Base-by-base conservation (phyloP, 805 yeast species). In the Kodamaea jinghongensis region DNA sequence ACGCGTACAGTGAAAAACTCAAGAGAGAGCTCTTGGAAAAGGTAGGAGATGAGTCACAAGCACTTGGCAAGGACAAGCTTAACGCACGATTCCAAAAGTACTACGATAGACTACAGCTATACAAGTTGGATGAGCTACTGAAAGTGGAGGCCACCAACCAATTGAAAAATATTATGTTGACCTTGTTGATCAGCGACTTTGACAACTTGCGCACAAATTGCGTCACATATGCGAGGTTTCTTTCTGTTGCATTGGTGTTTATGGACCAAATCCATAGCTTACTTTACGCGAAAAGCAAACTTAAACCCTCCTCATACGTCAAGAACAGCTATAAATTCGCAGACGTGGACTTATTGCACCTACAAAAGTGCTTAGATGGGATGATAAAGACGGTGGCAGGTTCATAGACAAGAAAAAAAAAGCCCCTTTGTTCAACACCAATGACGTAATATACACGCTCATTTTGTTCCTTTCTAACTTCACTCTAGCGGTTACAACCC, bases 111-210 rank as follows among this genome's bases (percentile, higher is more conserved):
- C 48, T 64, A 12, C 54, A 58, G 30, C 50, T 66, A 17, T 38
- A 39, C 10, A 50, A 60, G 37, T 51, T 66, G n/a, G 72, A 67
- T 44, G 28, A 38, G 2, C 45, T 65, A 36, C 42, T 56, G 16
- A 53, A 47, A 36, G 44, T 46, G 7, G 64, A 65, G 45, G 47
- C 62, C 51, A 45, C 55, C 17, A 63, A 61, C 42, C 30, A 60
- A 22, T 47, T 67, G 43, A 67, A 67, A 36, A 56, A 58, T 42
- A 38, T 66, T 9, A 56, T 67, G 63, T 54, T 64, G 11, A 54
- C 62, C 28, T 47, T 69, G 28, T 52, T 63, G 27, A 55, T 65
- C 13, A 52, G 65, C 20, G 59, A 60, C 39, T 57, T 53, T 33
- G 60, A 54, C 36, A 50, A 55, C 31, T 48, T 65, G 6, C 64